Percentiles rank a stretch among this genome's conserved stretches.
Evolutionary conservation across 2,329 filamentous ascomycete species (phyloP).

Genomic region (Uncinocarpus reesii): DNA sequence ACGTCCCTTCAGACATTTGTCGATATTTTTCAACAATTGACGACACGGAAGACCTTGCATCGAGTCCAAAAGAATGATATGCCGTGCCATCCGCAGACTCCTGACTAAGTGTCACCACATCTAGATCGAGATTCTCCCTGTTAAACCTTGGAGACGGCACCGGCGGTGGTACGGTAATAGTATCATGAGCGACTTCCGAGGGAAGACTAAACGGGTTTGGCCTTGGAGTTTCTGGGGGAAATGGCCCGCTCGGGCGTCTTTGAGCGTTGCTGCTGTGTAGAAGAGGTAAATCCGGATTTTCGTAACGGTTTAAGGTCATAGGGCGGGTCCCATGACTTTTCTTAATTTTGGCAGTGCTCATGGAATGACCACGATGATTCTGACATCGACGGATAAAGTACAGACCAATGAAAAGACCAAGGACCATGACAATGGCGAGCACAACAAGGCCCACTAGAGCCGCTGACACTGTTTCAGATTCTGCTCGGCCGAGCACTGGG

Average conservation of each 20-base stretch:
- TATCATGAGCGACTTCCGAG: not conserved
- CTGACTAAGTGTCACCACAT: slow-evolving; percentile 5
- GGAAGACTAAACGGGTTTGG: not conserved
- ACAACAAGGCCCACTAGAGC: not conserved
- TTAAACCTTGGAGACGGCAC: not conserved
- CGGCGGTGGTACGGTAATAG: not conserved
- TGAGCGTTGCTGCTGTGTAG: not conserved
- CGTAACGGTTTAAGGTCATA: not conserved
- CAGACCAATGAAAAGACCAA: slow-evolving; percentile 1
- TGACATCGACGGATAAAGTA: not conserved
- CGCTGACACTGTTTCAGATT: not conserved
- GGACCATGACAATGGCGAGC: not conserved
- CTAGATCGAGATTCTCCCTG: not conserved
- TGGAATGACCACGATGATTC: not conserved
- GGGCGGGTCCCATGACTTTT: not conserved
- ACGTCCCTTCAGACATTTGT: not conserved
- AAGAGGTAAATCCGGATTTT: not conserved
- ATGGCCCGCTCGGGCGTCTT: not conserved
- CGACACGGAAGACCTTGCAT: slow-evolving; percentile 4
- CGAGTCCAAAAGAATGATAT: not conserved
- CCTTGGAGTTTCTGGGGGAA: not conserved
- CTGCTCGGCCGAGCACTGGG: not conserved
- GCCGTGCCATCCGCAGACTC: not conserved
- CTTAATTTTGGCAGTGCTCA: not conserved
- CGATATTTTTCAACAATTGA: slow-evolving; percentile 10